Conservation (phyloP, 2,329 filamentous ascomycete species). For the Leptographium galeiforme region DNA sequence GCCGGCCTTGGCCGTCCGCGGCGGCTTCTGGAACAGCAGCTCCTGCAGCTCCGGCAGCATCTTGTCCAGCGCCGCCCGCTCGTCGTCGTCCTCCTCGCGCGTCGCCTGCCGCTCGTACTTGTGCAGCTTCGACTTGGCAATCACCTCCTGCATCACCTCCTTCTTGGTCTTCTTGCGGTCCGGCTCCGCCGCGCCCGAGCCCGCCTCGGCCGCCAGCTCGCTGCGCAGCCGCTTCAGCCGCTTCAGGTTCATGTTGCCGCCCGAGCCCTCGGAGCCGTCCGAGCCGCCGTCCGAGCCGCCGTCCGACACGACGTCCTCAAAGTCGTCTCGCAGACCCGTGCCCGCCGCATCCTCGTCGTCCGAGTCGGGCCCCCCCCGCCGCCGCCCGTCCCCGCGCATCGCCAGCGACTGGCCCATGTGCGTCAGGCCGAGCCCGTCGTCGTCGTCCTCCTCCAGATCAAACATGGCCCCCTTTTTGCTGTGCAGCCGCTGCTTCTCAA, state of each 20-base stretch:
- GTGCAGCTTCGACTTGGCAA: conserved; percentile 90
- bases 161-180: conserved; percentile 89
- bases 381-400: conserved; percentile 49
- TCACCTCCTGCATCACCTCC: conserved; percentile 95
- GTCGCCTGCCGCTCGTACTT: conserved; percentile 87
- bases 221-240: conserved; percentile 43
- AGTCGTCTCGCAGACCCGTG: conserved; percentile 48
- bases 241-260: conserved; percentile 37
- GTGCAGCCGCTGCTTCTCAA: conserved; percentile 68
- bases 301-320: conserved; percentile 61
- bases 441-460: conserved; percentile 76
- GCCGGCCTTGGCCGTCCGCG: conserved; percentile 16
- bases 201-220: conserved; percentile 27
- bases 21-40: conserved; percentile 47
- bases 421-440: conserved; percentile 56
- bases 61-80: conserved; percentile 73
- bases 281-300: conserved; percentile 30
- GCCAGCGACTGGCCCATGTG: conserved; percentile 68
- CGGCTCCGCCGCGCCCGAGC: conserved; percentile 36
- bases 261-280: conserved; percentile 45
- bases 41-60: conserved; percentile 64
- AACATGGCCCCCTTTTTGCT: conserved; percentile 65
- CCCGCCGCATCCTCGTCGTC: conserved; percentile 35
- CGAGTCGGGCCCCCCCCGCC: not conserved
- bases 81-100: conserved; percentile 86